Conservation (phyloP, 495 filamentous ascomycete species). For the Neurospora sp. region DNA sequence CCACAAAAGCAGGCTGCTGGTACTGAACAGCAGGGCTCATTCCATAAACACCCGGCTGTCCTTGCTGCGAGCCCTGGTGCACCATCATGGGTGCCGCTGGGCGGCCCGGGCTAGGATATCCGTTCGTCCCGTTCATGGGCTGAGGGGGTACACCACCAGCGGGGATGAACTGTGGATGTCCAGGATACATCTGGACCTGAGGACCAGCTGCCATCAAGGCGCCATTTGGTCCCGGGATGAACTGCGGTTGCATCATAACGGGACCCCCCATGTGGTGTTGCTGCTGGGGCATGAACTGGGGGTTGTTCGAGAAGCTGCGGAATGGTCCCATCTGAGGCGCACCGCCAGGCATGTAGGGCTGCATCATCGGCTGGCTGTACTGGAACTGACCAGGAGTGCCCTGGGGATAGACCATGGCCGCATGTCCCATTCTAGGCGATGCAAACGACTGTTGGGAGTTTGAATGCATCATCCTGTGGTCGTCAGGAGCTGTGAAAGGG, state of each 20-base stretch:
- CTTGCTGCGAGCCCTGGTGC: conserved; percentile 60
- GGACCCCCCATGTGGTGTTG: conserved; percentile 53
- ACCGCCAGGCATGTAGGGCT: conserved; percentile 57
- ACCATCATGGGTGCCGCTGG: conserved; percentile 74
- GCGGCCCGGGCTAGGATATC: conserved; percentile 75
- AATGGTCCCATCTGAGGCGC: conserved; percentile 46
- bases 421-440: conserved; percentile 65
- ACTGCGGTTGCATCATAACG: conserved; percentile 75
- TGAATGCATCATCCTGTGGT: conserved; percentile 78
- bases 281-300: conserved; percentile 58
- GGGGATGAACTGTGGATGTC: conserved; percentile 52
- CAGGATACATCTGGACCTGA: conserved; percentile 65
- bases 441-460: conserved; percentile 66
- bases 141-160: conserved; percentile 50
- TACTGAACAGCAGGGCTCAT: conserved; percentile 59
- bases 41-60: conserved; percentile 52
- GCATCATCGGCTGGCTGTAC: conserved; percentile 64
- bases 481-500: conserved; percentile 59
- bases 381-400: conserved; percentile 58
- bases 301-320: conserved; percentile 45
- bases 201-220: conserved; percentile 49
- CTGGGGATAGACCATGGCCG: conserved; percentile 59
- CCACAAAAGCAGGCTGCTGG: conserved; percentile 54
- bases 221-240: conserved; percentile 38
- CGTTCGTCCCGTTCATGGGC: conserved; percentile 51